phyloP scores from a whole-genome alignment of 805 yeast genomes.

The Myxozyma melibiosi region DNA sequence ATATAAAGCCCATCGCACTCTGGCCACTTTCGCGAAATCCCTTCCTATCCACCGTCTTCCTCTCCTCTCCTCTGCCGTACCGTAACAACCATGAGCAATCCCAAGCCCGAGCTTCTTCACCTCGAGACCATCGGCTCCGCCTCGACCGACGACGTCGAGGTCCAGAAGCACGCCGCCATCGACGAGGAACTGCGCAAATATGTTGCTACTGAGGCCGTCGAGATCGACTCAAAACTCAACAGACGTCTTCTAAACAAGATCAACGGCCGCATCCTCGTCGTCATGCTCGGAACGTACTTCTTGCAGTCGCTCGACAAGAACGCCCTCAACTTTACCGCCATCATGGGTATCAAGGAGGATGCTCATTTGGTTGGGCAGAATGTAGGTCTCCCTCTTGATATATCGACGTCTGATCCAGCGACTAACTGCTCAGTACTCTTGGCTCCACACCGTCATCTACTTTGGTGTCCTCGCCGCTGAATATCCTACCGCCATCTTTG shows the following conservation, averaged over 20 bases:
- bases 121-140: background rate
- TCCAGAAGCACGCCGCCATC: background rate
- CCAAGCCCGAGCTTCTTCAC: background rate
- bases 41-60: background rate
- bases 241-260: constrained; percentile 43
- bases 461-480: constrained; percentile 54
- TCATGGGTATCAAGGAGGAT: constrained; percentile 57
- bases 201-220: constrained; percentile 6
- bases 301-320: constrained; percentile 53
- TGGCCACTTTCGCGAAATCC: no score
- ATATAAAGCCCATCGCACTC: no score
- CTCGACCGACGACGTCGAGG: background rate
- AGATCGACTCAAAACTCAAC: constrained; percentile 4
- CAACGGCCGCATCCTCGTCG: constrained; percentile 52
- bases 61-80: background rate
- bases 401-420: constrained; percentile 51
- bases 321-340: constrained; percentile 62
- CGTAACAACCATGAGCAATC: background rate
- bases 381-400: constrained; percentile 49
- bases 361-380: constrained; percentile 48
- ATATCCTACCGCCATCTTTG: constrained; percentile 44
- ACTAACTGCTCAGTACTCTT: constrained; percentile 44
- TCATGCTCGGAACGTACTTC: constrained; percentile 57
- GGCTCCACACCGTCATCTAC: constrained; percentile 48
- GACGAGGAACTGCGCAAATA: constrained; percentile 6